Percentiles rank a stretch among this genome's conserved stretches.
Conservation (phyloP, 202 grass and related monocot genomes). For the Setaria italica region DNA sequence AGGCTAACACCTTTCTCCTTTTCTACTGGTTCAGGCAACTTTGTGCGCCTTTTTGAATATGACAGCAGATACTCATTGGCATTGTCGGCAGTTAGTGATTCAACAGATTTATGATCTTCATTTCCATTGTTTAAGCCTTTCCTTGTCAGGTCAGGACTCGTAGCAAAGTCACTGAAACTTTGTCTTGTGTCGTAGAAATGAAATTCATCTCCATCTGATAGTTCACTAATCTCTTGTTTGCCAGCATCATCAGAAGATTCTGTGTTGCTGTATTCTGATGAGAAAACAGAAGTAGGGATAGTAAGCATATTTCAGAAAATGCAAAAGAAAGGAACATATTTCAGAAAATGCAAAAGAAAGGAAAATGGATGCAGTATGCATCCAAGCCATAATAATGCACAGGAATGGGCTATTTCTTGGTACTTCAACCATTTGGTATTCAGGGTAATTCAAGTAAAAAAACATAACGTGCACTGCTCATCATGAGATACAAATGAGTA, state of each 20-base stretch:
- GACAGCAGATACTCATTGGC: conserved; percentile 40
- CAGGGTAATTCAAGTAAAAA: conserved; percentile 10
- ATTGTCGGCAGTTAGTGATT: conserved; percentile 39
- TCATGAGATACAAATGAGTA: not conserved
- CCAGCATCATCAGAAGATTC: conserved; percentile 75
- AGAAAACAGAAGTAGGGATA: conserved; percentile 31
- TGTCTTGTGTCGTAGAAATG: conserved; percentile 79
- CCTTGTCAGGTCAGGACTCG: conserved; percentile 49
- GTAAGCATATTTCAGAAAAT: conserved; percentile 27
- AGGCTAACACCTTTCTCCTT: conserved; percentile 84
- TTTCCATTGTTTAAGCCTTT: conserved; percentile 42
- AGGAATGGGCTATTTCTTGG: not conserved
- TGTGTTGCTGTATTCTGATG: conserved; percentile 80
- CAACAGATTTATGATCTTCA: conserved; percentile 39
- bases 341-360: conserved; percentile 27
- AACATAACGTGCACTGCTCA: not conserved
- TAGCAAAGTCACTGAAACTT: conserved; percentile 58
- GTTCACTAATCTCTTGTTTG: conserved; percentile 63
- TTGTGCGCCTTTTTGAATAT: conserved; percentile 51
- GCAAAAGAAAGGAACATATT: not conserved
- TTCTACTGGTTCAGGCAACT: conserved; percentile 73
- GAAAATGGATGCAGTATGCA: not conserved
- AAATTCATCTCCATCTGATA: conserved; percentile 68
- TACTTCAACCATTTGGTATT: conserved; percentile 33
- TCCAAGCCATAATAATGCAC: conserved; percentile 13